phyloP scores from a whole-genome alignment of 257 asterid genomes.

The Solanum appendiculatum region DNA sequence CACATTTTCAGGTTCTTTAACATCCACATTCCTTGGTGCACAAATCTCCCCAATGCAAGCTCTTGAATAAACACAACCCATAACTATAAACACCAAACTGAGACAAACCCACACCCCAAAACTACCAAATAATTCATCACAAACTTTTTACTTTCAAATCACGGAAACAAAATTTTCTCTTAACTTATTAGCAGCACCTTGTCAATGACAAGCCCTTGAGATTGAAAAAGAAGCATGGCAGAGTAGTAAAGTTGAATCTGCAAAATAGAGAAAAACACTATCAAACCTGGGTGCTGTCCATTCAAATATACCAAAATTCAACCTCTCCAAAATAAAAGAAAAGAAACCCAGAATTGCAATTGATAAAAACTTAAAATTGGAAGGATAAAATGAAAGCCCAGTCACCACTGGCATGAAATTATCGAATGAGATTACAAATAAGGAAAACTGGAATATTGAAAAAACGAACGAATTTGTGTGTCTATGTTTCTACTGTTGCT shows the following conservation, averaged over 20 bases:
- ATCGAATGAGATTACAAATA: background rate
- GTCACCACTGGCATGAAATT: background rate
- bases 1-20: constrained; percentile 34
- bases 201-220: background rate
- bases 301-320: background rate
- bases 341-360: background rate
- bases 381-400: background rate
- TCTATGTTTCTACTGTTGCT: background rate
- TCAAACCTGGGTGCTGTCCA: background rate
- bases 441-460: background rate
- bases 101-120: constrained; percentile 22
- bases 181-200: background rate
- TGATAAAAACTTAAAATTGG: background rate
- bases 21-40: constrained; percentile 52
- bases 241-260: background rate
- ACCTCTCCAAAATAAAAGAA: background rate
- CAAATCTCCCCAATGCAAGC: constrained; percentile 80
- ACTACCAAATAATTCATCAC: constrained; percentile 30
- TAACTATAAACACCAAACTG: constrained; percentile 32
- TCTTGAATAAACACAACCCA: constrained; percentile 92
- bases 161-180: background rate
- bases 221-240: background rate
- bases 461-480: background rate
- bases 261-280: background rate
- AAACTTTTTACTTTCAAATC: background rate